Evolutionary conservation across 129 eudicot genomes (phyloP).

Genomic region (Gnaphalium uliginosum): DNA sequence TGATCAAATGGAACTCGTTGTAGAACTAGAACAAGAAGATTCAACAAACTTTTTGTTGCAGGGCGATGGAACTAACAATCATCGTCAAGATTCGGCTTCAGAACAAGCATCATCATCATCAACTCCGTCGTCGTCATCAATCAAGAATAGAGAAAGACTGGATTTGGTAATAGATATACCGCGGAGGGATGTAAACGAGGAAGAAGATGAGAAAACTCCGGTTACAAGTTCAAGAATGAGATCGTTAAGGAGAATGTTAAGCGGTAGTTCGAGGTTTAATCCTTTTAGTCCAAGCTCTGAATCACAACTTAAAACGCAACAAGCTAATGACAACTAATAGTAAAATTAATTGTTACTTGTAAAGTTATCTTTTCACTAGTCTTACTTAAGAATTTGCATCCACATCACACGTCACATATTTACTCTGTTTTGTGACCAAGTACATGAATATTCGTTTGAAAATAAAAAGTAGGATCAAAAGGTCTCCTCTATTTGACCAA

Average conservation of each 20-base stretch:
- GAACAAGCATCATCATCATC: slow-evolving; percentile 12
- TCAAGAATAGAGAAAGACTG: slow-evolving; percentile 1
- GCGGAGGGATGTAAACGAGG: background rate
- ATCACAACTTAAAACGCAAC: background rate
- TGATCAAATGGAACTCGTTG: background rate
- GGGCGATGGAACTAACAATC: slow-evolving; percentile 18
- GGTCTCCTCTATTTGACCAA: background rate
- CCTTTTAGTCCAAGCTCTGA: slow-evolving; percentile 10
- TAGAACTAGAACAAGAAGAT: background rate
- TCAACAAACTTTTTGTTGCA: slow-evolving; percentile 30
- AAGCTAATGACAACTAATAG: background rate
- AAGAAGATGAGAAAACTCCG: slow-evolving; percentile 17
- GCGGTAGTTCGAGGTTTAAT: background rate
- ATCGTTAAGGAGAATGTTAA: slow-evolving; percentile 9
- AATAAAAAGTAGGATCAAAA: background rate
- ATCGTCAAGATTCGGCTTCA: slow-evolving; percentile 1
- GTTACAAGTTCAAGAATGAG: slow-evolving; percentile 12
- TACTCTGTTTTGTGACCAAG: background rate
- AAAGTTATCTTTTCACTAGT: background rate
- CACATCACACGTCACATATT: background rate
- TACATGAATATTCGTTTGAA: background rate
- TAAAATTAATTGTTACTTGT: background rate
- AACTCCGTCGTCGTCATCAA: background rate
- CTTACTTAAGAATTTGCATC: background rate
- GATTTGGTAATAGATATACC: slow-evolving; percentile 63